These are phyloP conservation scores for Abrus precatorius DNA, from an alignment of 306 rosid genomes.

Conservation along the genomic window DNA sequence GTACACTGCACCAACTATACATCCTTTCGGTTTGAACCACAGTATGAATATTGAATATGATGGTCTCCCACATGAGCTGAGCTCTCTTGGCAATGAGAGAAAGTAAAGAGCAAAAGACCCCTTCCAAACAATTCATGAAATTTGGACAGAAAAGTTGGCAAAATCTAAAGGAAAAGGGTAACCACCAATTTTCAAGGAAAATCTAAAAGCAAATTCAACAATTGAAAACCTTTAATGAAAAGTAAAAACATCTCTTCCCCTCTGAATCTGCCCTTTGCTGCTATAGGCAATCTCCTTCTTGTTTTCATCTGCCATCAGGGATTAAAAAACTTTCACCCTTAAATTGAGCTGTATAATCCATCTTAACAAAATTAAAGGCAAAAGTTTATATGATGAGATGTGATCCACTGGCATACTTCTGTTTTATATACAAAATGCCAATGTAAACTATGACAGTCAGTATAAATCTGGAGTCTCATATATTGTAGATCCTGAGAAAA, in stretches of 20 bases:
- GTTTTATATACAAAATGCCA: constrained; percentile 55
- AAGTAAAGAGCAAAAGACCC: neutral
- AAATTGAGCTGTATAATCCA: constrained; percentile 21
- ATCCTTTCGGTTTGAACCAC: constrained; percentile 8
- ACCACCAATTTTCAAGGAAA: neutral
- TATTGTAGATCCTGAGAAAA: constrained; percentile 42
- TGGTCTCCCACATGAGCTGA: constrained; percentile 21
- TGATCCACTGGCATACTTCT: constrained; percentile 45
- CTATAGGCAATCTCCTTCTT: constrained; percentile 18
- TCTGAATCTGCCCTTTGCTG: neutral
- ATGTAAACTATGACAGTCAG: constrained; percentile 53
- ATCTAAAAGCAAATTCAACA: neutral
- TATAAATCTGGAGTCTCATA: constrained; percentile 41
- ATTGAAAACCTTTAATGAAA: constrained; percentile 23
- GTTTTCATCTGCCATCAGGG: constrained; percentile 22
- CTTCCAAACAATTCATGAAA: constrained; percentile 27
- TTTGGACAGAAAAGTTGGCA: neutral
- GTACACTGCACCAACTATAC: neutral
- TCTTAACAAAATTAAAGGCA: constrained; percentile 24
- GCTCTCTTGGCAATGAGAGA: neutral
- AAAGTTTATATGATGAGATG: constrained; percentile 20
- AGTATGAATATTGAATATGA: constrained; percentile 27
- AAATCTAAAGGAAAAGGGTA: neutral
- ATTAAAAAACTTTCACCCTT: neutral
- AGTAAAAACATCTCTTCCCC: constrained; percentile 1